Conservation (phyloP, 805 yeast genomes). For the Yamadazyma kitorensis region DNA sequence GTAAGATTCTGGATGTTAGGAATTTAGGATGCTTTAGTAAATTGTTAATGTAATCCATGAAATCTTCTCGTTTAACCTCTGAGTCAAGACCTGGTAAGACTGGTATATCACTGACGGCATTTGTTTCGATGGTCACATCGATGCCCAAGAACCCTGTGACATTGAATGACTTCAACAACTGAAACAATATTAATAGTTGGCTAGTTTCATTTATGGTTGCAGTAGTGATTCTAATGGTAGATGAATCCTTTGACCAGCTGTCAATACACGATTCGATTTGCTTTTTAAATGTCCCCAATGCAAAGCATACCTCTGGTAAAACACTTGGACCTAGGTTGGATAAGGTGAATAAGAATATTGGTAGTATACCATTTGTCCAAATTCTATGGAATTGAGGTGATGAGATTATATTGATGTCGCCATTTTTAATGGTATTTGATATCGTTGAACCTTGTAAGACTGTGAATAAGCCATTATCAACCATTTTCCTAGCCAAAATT, state of each 20-base stretch:
- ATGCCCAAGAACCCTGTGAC: conserved; percentile 44
- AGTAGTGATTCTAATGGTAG: conserved; percentile 34
- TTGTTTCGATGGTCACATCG: conserved; percentile 10
- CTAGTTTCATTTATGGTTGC: conserved; percentile 39
- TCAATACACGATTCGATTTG: conserved; percentile 64
- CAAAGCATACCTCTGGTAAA: conserved; percentile 62
- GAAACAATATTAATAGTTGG: conserved; percentile 65
- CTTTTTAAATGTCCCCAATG: conserved; percentile 57
- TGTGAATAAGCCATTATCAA: conserved; percentile 59
- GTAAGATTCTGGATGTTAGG: conserved; percentile 62
- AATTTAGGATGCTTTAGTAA: conserved; percentile 85
- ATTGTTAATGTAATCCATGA: conserved; percentile 62
- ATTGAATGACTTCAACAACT: conserved; percentile 52
- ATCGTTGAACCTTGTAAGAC: conserved; percentile 73
- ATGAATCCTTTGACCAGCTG: conserved; percentile 65
- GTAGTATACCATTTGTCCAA: conserved; percentile 85
- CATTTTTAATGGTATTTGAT: conserved; percentile 63
- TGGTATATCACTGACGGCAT: conserved; percentile 24
- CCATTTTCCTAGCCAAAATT: conserved; percentile 62
- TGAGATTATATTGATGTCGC: conserved; percentile 51
- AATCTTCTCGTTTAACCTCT: conserved; percentile 53
- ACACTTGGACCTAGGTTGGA: conserved; percentile 62
- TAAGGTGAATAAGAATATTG: conserved; percentile 59
- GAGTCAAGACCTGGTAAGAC: conserved; percentile 61
- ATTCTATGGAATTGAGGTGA: conserved; percentile 62